Evolutionary conservation across 2,329 filamentous ascomycete species (phyloP), one percentile per base, ranked within the genome.

Genomic region (Rutstroemia sp.): DNA sequence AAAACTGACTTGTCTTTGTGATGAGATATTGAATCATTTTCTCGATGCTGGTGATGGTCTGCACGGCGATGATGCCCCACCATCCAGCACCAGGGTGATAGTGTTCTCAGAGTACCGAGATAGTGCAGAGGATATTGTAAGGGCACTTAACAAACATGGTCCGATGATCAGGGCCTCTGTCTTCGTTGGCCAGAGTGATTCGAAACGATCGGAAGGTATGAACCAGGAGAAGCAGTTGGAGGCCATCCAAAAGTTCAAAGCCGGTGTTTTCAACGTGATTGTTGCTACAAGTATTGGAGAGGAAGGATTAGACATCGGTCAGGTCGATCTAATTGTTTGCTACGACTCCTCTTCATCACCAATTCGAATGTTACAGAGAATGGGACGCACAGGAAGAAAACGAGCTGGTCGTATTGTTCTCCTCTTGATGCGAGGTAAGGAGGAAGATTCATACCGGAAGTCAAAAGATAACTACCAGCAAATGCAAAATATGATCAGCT

Each of bases 201-300:
- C 89, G 10, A 96, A 96, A 70, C 86, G 88, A 40, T 94, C 89
- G 4, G 89, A 92, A 59, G 94, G 94, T 19, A 99, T 99, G 94
- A 89, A 89, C 61, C 94, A 99, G 70, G 89, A 89, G 58, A 86
- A 87, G 57, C 94, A 99, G 69, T 84, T 95, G 42, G 83, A 87
- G 57, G 86, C 92, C 9, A 91, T 99, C 59, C 79, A 89, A 51
- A 86, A 88, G 63, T 99, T 99, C 77, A 94, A 94, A 67, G 78
- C 77, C 5, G 95, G 94, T 2, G 83, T 81, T 17, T 95, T 89
- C 74, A 99, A 99, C 67, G 94, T 95, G 0, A 84, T 99, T 17
- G 92, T 99, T 19, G 94, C 94, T n/a, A 99, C 94, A 0, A 97
- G 92, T 0, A 97, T 99, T 61, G 94, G 94, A 44, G 94, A 99